Base-by-base conservation (phyloP, 2,329 filamentous ascomycete species). In the Dothistroma septosporum region DNA sequence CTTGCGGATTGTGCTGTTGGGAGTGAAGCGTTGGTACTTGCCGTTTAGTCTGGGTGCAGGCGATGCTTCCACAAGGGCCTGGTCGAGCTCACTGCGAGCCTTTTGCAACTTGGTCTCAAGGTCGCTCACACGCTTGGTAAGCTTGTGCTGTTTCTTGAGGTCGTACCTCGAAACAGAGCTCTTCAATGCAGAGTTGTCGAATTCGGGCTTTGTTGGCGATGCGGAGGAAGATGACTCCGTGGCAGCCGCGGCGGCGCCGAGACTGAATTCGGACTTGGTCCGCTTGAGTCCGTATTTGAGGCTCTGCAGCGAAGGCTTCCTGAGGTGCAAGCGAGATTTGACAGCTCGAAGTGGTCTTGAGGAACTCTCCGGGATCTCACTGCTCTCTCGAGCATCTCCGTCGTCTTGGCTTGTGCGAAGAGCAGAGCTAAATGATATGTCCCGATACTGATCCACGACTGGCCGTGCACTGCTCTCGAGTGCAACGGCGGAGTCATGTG, bases 91-190 rank as follows among this genome's bases (percentile, higher is more conserved):
- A 53, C 77, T 78, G 35, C 83, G 78, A 9, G 83, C 83, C 37
- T 78, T 77, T 16, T 82, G 76, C 32, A 87, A 77, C 69, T 86
- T 85, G 12, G 76, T 71, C 66, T 87, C 85, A 12, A 87, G 77
- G 64, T 86, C 80, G 64, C 83, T 85, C 32, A 87, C 84, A 56
- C 83, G 79, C 73, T 85, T 85, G 46, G 79, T 75, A 33, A 87
- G 74, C 63, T 83, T 85, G 60, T 80, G 76, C 66, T 86, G 61
- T 66, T 80, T 82, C 54, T 80, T 76, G 6, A 87, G 73, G 56
- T 87, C 84, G 65, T 80, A 82, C 67, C 81, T 82, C 2, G 82
- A 85, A 2, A 78, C 78, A 24, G 80, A 77, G 46, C 76, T 78
- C 60, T 78, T 78, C 35, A 83, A 69, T 10, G 61, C 61, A 4